Conservation (phyloP, 2,329 filamentous ascomycete species). For the Rhytidhysteron rufulum region DNA sequence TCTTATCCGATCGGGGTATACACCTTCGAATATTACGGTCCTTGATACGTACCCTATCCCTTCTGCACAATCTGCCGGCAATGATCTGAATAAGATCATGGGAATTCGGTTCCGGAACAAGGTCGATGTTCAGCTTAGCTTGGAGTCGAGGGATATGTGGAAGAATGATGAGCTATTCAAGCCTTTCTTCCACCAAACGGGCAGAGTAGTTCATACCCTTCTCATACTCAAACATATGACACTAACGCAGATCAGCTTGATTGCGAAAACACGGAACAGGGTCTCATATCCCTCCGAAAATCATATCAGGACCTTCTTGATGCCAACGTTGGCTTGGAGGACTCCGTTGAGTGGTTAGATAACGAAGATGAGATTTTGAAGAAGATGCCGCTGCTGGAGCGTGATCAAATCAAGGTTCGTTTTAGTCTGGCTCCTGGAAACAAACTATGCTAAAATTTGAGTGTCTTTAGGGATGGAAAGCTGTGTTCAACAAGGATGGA, state of each 20-base stretch:
- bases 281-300: slow-evolving; percentile 32
- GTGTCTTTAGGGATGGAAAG: slow-evolving; percentile 44
- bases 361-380: slow-evolving; percentile 42
- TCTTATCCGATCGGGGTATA: slow-evolving; percentile 48
- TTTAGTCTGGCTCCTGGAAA: background rate
- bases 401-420: slow-evolving; percentile 38
- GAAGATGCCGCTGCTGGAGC: slow-evolving; percentile 38
- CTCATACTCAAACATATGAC: too few species aligned
- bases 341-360: slow-evolving; percentile 42
- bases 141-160: too few species aligned
- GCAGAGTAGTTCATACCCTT: too few species aligned
- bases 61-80: slow-evolving; percentile 46
- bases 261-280: slow-evolving; percentile 41
- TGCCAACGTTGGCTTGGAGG: slow-evolving; percentile 28
- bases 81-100: too few species aligned
- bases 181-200: too few species aligned
- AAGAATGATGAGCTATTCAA: too few species aligned
- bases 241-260: too few species aligned
- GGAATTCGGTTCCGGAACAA: too few species aligned
- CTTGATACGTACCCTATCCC: slow-evolving; percentile 47
- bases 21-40: slow-evolving; percentile 43
- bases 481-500: slow-evolving; percentile 41
- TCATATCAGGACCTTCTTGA: slow-evolving; percentile 36
- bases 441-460: background rate
- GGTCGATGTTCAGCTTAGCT: too few species aligned